Percentiles rank a stretch among this genome's conserved stretches.
Evolutionary conservation across 2,329 filamentous ascomycete genomes (phyloP).

Genomic region (Rutstroemia sp.): DNA sequence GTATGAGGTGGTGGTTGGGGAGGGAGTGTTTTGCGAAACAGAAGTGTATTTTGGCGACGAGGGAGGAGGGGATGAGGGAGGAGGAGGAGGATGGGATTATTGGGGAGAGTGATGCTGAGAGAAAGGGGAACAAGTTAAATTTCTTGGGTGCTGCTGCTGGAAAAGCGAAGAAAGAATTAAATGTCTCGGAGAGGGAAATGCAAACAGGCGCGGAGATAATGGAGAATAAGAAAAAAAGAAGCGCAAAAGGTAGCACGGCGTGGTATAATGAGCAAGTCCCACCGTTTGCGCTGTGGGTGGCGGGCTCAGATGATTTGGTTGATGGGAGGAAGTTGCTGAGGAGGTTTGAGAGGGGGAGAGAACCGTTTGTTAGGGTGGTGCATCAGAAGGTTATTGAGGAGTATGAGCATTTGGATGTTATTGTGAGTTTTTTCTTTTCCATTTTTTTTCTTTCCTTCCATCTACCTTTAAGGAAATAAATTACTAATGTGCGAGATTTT

Average conservation of each 20-base stretch:
- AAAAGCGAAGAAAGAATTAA: background rate
- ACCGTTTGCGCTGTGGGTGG: slow-evolving; percentile 83
- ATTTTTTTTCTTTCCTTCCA: too few relatives aligned
- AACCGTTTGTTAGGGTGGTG: slow-evolving; percentile 74
- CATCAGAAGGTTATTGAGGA: slow-evolving; percentile 76
- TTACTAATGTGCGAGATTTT: background rate
- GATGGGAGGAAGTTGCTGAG: slow-evolving; percentile 69
- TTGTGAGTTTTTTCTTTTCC: slow-evolving; percentile 32
- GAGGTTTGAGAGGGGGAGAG: slow-evolving; percentile 67
- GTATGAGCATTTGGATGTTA: slow-evolving; percentile 89
- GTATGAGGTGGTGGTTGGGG: slow-evolving; percentile 94
- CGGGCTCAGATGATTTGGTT: slow-evolving; percentile 75
- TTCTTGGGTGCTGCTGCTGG: background rate
- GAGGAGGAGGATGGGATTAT: slow-evolving; percentile 38
- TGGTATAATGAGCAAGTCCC: slow-evolving; percentile 80
- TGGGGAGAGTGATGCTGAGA: slow-evolving; percentile 11
- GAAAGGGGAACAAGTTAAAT: background rate
- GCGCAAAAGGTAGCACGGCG: slow-evolving; percentile 47
- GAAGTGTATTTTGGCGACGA: slow-evolving; percentile 78
- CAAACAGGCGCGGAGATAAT: slow-evolving; percentile 30
- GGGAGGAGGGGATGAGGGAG: slow-evolving; percentile 59
- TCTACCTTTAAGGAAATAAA: too few relatives aligned
- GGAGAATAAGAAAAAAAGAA: background rate
- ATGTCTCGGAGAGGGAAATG: slow-evolving; percentile 15
- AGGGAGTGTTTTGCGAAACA: slow-evolving; percentile 77